Base-by-base conservation (phyloP, 2,329 filamentous ascomycete genomes). In the Ploettnerulaceae sp. region DNA sequence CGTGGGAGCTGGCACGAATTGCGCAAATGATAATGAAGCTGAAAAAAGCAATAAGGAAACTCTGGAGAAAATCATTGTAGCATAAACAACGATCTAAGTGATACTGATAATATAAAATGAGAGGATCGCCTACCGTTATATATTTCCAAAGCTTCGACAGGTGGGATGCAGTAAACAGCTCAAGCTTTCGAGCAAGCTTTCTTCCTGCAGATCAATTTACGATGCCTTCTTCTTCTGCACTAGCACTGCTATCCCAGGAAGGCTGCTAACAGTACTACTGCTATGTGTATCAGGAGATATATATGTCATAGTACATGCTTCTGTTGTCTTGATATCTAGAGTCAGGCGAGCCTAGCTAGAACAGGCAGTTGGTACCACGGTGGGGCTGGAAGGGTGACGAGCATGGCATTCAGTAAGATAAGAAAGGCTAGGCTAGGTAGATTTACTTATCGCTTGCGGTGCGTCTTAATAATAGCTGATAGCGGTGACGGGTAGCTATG, bases 1-100 rank as follows among this genome's bases (percentile, higher is more conserved):
- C 11, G 59, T 61, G 1, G 67, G 67, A 17, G 64, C 47, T 1
- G 63, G 31, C 15, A 69, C 65, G 48, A 69, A 70, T 38, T 69
- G 66, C 7, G 59, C 45, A 4, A 48, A n/a, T 14, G 45, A 48
- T 14, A 34, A 11, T 18, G 49, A 49, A 35, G 49, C 45, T 43
- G 34, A 31, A 32, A 37, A 38, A 29, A 41, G 12, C 7, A 54
- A 22, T 7, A 52, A 22, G 18, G 20, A 36, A 9, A 43, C 22
- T 17, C 24, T 18, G 20, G 26, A 45, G 25, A 46, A 40, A 35
- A 38, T 8, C 47, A 48, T 46, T 21, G n/a, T 40, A 24, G 20
- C 8, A 15, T 11, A 31, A 41, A 2, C 11, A 5, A 4, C 7
- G 7, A 26, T 28, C 14, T 14, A 39, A 25, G n/a, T 3, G 12